Evolutionary conservation across 2,329 filamentous ascomycete species (phyloP).

Genomic region (Apiospora pterosperma): DNA sequence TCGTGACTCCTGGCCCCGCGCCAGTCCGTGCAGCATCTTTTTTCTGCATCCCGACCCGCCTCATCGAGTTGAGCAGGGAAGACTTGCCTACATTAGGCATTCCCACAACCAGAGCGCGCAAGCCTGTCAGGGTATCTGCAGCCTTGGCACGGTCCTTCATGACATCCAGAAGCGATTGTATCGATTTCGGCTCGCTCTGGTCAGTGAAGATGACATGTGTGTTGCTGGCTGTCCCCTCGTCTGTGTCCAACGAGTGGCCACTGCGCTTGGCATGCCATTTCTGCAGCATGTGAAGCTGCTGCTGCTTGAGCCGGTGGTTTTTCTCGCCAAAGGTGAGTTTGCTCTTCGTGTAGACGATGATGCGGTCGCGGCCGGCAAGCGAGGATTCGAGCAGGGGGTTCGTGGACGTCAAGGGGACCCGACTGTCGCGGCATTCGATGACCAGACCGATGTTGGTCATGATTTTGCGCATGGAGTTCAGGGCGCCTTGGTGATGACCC

Average conservation of each 20-base stretch:
- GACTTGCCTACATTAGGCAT: slow-evolving; percentile 99
- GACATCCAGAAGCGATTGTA: slow-evolving; percentile 40
- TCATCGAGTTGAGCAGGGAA: slow-evolving; percentile 84
- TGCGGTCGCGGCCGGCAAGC: slow-evolving; percentile 67
- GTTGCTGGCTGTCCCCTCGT: slow-evolving; percentile 10
- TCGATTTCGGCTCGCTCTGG: slow-evolving; percentile 29
- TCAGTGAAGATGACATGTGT: slow-evolving; percentile 41
- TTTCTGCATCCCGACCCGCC: slow-evolving; percentile 58
- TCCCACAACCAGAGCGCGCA: slow-evolving; percentile 82
- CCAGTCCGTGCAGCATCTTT: slow-evolving; percentile 77
- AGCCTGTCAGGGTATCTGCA: slow-evolving; percentile 67
- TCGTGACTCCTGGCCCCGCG: slow-evolving; percentile 82
- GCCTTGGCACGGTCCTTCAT: slow-evolving; percentile 47
- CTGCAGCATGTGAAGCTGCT: slow-evolving; percentile 15
- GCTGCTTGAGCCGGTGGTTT: slow-evolving; percentile 17
- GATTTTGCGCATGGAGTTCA: slow-evolving; percentile 77
- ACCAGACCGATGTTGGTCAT: slow-evolving; percentile 81
- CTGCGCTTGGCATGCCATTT: slow-evolving; percentile 18
- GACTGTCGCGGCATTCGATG: slow-evolving; percentile 91
- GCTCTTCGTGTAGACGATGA: slow-evolving; percentile 88
- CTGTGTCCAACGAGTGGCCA: slow-evolving; percentile 9
- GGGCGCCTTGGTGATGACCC: slow-evolving; percentile 82
- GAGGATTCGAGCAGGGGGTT: slow-evolving; percentile 86
- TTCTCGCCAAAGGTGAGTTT: slow-evolving; percentile 58
- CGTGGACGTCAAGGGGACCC: slow-evolving; percentile 81